Conservation (phyloP, 2,329 filamentous ascomycete species). For the Colletotrichum kahawae region DNA sequence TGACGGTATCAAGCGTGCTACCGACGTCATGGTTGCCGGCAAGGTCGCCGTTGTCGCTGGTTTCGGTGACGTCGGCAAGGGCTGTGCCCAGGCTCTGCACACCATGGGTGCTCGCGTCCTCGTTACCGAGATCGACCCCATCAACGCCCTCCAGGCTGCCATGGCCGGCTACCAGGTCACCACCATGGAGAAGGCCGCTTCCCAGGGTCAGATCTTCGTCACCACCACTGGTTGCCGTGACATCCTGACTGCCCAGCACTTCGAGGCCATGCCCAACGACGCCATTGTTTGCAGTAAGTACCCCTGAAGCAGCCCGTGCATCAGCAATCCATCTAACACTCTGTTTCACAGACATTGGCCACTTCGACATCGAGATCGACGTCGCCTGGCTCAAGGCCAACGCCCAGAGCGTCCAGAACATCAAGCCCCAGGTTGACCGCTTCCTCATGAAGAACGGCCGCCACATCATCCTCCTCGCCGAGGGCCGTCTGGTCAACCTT, state of each 20-base stretch:
- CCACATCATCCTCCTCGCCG: constrained; percentile 97
- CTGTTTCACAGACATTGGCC: constrained; percentile 79
- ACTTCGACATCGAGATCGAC: constrained; percentile 99
- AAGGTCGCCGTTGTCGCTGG: constrained; percentile 98
- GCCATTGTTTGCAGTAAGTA: constrained; percentile 94
- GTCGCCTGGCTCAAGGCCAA: constrained; percentile 99
- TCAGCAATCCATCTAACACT: not conserved
- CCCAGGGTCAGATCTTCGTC: constrained; percentile 94
- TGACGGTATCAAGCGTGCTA: constrained; percentile 99
- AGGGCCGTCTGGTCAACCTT: constrained; percentile 98
- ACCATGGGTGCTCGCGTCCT: constrained; percentile 97
- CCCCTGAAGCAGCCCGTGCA: not conserved
- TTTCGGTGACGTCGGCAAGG: constrained; percentile 99
- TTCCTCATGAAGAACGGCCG: constrained; percentile 92
- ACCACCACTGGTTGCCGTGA: constrained; percentile 99
- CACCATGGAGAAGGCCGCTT: constrained; percentile 96
- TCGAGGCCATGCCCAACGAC: constrained; percentile 95
- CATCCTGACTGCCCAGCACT: constrained; percentile 91
- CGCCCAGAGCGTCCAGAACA: constrained; percentile 91
- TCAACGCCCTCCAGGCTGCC: constrained; percentile 99
- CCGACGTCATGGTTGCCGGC: constrained; percentile 99
- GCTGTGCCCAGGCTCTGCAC: constrained; percentile 93
- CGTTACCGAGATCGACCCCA: constrained; percentile 96
- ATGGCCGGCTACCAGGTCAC: constrained; percentile 96
- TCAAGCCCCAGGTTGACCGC: constrained; percentile 99